Percentiles rank a stretch among this genome's conserved stretches.
Conservation (phyloP, 2,329 filamentous ascomycete genomes). For the Periconia digitata region DNA sequence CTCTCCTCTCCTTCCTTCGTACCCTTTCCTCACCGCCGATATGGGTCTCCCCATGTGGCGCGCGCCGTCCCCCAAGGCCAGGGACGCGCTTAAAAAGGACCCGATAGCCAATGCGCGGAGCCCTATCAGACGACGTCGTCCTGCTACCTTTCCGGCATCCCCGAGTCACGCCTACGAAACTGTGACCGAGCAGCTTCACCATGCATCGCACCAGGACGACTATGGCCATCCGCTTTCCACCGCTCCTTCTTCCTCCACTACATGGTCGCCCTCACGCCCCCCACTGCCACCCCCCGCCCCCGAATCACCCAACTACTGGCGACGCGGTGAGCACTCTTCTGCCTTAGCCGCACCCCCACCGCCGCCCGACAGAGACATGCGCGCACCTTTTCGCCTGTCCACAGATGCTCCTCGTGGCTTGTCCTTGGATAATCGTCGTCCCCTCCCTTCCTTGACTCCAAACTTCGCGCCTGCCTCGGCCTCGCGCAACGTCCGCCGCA, state of each 20-base stretch:
- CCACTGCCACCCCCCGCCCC: conserved; percentile 38
- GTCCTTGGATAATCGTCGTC: conserved; percentile 13
- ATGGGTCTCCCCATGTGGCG: conserved; percentile 60
- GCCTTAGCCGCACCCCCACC: conserved; percentile 15
- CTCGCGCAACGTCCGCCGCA: conserved; percentile 11
- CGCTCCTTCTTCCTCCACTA: conserved; percentile 18
- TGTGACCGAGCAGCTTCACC: conserved; percentile 14
- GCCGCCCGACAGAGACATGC: conserved; percentile 5
- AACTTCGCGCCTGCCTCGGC: conserved; percentile 38
- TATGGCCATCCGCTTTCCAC: too few relatives aligned
- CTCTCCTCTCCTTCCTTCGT: conserved; percentile 15
- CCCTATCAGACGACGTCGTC: conserved; percentile 56
- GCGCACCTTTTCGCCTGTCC: conserved; percentile 11
- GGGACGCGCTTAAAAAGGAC: conserved; percentile 54
- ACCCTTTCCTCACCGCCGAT: conserved; percentile 18
- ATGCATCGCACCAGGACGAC: conserved; percentile 3
- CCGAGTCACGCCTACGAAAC: conserved; percentile 16
- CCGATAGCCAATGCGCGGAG: conserved; percentile 52
- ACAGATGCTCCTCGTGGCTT: conserved; percentile 12
- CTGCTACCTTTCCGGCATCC: conserved; percentile 23
- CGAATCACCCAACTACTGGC: conserved; percentile 27
- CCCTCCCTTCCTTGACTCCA: conserved; percentile 35
- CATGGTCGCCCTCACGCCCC: conserved; percentile 24
- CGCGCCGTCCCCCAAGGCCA: conserved; percentile 53
- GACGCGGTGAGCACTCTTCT: conserved; percentile 19